Conservation (phyloP, 164 flowering plant genomes). For the Euptelea pleiosperma region DNA sequence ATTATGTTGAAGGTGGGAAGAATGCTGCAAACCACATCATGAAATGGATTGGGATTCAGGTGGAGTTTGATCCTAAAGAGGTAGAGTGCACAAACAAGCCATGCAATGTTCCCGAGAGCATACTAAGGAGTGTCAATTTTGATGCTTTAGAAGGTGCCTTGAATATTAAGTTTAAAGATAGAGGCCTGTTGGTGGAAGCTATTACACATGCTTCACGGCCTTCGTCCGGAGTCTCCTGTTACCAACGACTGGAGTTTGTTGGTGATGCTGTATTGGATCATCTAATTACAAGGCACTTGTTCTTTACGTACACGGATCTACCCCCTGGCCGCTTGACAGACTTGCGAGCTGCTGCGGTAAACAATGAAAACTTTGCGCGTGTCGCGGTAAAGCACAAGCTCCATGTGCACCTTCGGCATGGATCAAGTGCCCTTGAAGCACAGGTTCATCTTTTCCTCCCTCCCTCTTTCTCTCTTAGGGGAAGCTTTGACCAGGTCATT, state of each 20-base stretch:
- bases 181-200: conserved; percentile 76
- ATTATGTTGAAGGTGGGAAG: conserved; percentile 96
- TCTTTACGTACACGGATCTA: conserved; percentile 85
- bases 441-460: conserved; percentile 61
- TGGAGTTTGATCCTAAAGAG: conserved; percentile 71
- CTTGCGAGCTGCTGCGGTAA: conserved; percentile 98
- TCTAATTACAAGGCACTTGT: conserved; percentile 87
- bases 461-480: neutral
- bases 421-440: conserved; percentile 93
- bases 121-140: conserved; percentile 74
- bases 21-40: conserved; percentile 85
- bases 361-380: conserved; percentile 98
- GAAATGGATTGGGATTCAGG: conserved; percentile 92
- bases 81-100: conserved; percentile 32
- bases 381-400: conserved; percentile 91
- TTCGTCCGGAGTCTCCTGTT: conserved; percentile 94
- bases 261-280: conserved; percentile 99
- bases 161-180: conserved; percentile 58
- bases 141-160: conserved; percentile 68
- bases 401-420: conserved; percentile 92
- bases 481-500: neutral
- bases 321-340: conserved; percentile 99
- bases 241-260: conserved; percentile 90
- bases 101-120: conserved; percentile 57
- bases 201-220: conserved; percentile 99